Evolutionary conservation across 306 rosid genomes (phyloP), one percentile per base, ranked within the genome.

Genomic region (Abrus precatorius): DNA sequence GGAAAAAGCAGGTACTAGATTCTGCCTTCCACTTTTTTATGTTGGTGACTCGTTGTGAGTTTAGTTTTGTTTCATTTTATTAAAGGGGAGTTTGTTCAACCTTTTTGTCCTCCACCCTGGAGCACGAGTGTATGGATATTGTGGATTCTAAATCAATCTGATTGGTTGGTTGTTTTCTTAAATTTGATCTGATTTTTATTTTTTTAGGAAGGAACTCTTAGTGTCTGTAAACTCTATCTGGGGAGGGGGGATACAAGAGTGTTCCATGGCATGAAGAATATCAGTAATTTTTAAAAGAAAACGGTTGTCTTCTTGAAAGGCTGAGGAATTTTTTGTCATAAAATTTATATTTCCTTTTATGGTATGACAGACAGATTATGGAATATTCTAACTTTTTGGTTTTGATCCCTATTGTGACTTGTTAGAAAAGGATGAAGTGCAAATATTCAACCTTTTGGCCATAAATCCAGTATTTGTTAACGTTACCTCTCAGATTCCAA

Each of bases 1-100:
- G 99, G 47, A 91, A 93, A 61, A 87, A 84, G 83, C 99, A 95
- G 98, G 99, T 95, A 84, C 78, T 14, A 11, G 70, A 64, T 59
- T 57, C 77, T 82, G 11, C 64, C 12, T 80, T 29, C 33, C 32
- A 1, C 45, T 56, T 64, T 76, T 34, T 77, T 29, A 9, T 80
- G 60, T 61, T 11, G 43, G 2, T 44, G 40, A 14, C 40, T 68
- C 83, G 69, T 76, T 20, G 20, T 20, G 20, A 20, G 20, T 20
- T 20, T 2, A 47, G 74, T 74, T 64, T 68, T 27, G 64, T 75
- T 62, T 66, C 70, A 54, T 71, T 43, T 56, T 52, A 29, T 54
- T 20, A 55, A 20, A 53, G 63, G 40, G 14, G 3, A 41, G 30
- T n/a, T 57, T 28, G 32, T 66, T 45, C 41, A 29, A 48, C 11